Conservation (phyloP, 495 filamentous ascomycete species). For the Penicillium taxi region DNA sequence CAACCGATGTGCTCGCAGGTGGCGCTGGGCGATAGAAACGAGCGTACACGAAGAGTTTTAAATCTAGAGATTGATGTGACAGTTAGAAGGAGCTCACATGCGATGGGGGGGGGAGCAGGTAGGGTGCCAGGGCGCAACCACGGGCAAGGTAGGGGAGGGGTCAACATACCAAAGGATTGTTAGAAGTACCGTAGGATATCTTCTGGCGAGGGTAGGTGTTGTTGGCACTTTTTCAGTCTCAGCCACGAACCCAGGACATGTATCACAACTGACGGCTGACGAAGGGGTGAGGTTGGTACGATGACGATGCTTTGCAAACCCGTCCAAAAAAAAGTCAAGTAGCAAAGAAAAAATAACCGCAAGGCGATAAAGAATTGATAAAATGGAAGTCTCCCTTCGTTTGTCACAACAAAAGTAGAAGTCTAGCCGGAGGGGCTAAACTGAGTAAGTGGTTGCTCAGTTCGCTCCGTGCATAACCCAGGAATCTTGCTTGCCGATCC, state of each 20-base stretch:
- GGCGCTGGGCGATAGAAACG: conserved; percentile 27
- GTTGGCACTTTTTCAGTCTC: too few species aligned
- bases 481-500: conserved; percentile 40
- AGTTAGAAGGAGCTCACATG: conserved; percentile 5
- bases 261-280: conserved; percentile 31
- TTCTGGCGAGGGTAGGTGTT: too few species aligned
- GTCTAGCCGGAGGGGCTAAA: conserved; percentile 1
- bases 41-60: conserved; percentile 27
- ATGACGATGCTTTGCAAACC: conserved; percentile 13
- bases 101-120: not conserved
- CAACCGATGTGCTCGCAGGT: conserved; percentile 22
- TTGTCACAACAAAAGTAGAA: conserved; percentile 19
- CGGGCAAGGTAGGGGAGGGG: conserved; percentile 8
- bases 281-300: conserved; percentile 22
- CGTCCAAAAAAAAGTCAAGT: conserved; percentile 19
- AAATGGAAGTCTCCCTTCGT: conserved; percentile 27
- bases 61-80: conserved; percentile 11
- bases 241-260: conserved; percentile 26
- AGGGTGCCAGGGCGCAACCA: not conserved
- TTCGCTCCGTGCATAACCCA: conserved; percentile 45
- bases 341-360: conserved; percentile 26
- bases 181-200: too few species aligned
- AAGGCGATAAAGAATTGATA: conserved; percentile 35
- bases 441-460: conserved; percentile 40
- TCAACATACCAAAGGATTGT: conserved; percentile 26